phyloP scores from a whole-genome alignment of 1,284 basidiomycete species.

The Cutaneotrichosporon sp. region DNA sequence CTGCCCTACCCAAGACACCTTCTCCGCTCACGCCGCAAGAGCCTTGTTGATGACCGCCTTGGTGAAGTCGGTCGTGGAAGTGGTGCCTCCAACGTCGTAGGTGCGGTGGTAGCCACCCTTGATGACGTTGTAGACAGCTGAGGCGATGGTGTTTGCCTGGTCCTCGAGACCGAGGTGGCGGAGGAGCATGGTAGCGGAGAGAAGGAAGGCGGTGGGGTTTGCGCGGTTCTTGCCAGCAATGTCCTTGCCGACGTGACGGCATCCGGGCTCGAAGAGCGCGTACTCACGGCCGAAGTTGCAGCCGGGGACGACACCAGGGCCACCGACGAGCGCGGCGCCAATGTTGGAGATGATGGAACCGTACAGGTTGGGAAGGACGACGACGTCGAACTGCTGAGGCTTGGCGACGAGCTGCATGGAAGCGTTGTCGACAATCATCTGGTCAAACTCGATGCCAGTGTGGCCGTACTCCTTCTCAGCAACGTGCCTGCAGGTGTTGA shows the following conservation, averaged over 20 bases:
- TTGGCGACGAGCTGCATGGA: conserved; percentile 98
- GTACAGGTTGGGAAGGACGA: conserved; percentile 56
- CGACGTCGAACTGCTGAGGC: conserved; percentile 67
- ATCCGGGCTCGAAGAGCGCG: conserved; percentile 97
- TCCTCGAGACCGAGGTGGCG: conserved; percentile 92
- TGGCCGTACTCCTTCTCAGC: conserved; percentile 88
- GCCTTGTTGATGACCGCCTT: conserved; percentile 66
- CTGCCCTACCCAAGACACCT: neutral
- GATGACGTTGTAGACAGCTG: conserved; percentile 90
- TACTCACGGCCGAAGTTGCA: conserved; percentile 98
- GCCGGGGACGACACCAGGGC: conserved; percentile 94
- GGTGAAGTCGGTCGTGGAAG: conserved; percentile 89
- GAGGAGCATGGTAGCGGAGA: conserved; percentile 98
- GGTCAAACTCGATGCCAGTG: conserved; percentile 85
- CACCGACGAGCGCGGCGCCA: conserved; percentile 95
- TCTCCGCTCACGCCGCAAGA: conserved; percentile 14
- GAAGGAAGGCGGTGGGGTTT: conserved; percentile 97
- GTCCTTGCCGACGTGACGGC: conserved; percentile 96
- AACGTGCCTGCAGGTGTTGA: conserved; percentile 94
- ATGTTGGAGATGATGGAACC: conserved; percentile 98
- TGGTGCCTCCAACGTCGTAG: conserved; percentile 87
- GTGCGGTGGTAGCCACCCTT: conserved; percentile 84
- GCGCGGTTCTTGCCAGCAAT: conserved; percentile 97
- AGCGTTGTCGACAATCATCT: conserved; percentile 99
- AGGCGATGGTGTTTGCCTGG: conserved; percentile 91